Evolutionary conservation across 1,284 basidiomycete genomes (phyloP), one percentile per base, ranked within the genome.

Genomic region (Tilletia horrida): DNA sequence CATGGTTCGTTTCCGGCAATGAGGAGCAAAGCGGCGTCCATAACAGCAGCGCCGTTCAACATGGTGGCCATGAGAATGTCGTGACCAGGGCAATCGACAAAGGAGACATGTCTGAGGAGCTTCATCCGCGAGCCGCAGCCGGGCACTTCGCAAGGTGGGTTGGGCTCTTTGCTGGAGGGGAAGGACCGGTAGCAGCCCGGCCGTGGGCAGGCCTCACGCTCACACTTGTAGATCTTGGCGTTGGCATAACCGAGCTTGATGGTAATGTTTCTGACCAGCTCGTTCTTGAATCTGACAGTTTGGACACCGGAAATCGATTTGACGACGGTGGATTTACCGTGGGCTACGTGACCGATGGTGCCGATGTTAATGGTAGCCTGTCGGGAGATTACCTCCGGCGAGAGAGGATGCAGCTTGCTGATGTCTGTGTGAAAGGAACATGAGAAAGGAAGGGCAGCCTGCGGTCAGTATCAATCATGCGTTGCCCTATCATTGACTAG

Each of bases 281-380:
- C 96, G 84, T 97, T 97, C 87, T 98, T 98, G 85, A 98, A 98
- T 78, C 95, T 88, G 68, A 98, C 95, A 35, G 95, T 98, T 88
- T 92, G 91, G 14, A 97, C 95, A n/a, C 95, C 95, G 18, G 95
- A 97, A 83, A 98, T 97, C 62, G 95, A 95, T 84, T 97, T 95
- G 71, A 97, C 96, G 64, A 97, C 95, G 8, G 95, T 97, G 64
- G 93, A 97, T 86, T 98, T 97, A 78, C 95, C 95, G 87, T 98
- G 95, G 29, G 83, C 83, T 69, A 83, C 81, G 64, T 82, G 81
- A 3, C 81, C 81, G 71, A 82, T 82, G 63, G 81, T 82, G 57
- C 74, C 80, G 68, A 81, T 81, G 70, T 81, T 81, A 73, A 81
- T 81, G 62, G 80, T 81, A 23, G 94, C 95, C 86, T 98, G 95